Base-by-base conservation (phyloP, 2,329 filamentous ascomycete genomes). In the Venturia aucupariae region DNA sequence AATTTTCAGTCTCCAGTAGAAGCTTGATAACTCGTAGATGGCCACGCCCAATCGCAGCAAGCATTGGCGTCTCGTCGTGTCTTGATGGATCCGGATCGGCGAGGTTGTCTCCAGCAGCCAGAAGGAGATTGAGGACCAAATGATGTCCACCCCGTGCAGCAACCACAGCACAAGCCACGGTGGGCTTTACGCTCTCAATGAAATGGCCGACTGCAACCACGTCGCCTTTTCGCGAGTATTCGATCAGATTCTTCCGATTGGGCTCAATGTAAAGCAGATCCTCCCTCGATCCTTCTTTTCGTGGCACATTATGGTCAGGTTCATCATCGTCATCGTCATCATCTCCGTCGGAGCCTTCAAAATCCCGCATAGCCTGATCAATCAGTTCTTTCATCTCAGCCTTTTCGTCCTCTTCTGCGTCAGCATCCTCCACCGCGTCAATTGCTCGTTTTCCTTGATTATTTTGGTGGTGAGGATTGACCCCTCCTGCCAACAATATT, bases 61-160 rank as follows among this genome's bases (percentile, higher is more conserved):
- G 83, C 81, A 99, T 95, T 1, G 94, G 94, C 0, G 93, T 97
- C 62, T 92, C 89, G 71, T 90, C 87, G 65, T 94, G 92, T 51
- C 91, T 91, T 69, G 94, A 90, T 8, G 84, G 81, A 70, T 88
- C 81, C 22, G 84, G 82, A 64, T 79, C 75, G 44, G 78, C 75
- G 13, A 77, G 68, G 27, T 74, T 35, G 15, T 35, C 22, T 19
- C 60, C 65, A 42, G 35, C 78, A 65, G 78, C 81, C 65, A 84
- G 75, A 41, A 84, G 74, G 67, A 96, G 83, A 71, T 92, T 90
- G 67, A 96, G 85, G 30, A 96, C 89, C 65, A 93, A 85, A 69
- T 92, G 87, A 71, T 99, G 93, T 1, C 94, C 94, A 65, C 92
- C 94, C 75, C 91, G 88, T 38, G 94, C 92, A 27, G 94, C 94